phyloP scores from a whole-genome alignment of 257 asterid genomes.

The Primulina tabacum region DNA sequence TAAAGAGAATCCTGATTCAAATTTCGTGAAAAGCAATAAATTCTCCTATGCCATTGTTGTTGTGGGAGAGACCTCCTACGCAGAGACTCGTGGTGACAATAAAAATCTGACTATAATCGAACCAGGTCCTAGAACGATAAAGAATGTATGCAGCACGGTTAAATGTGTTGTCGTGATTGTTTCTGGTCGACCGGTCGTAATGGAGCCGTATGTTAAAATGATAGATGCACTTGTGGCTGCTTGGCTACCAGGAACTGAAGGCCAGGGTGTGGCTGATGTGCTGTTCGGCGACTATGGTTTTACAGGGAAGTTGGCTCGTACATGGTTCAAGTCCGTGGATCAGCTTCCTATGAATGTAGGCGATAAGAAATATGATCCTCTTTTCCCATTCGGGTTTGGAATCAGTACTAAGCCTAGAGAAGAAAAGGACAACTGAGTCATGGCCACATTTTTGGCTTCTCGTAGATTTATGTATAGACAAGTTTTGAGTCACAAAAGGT shows the following conservation, averaged over 20 bases:
- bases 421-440: background rate
- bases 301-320: slow-evolving; percentile 76
- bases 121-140: slow-evolving; percentile 58
- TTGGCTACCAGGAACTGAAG: slow-evolving; percentile 89
- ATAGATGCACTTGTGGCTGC: slow-evolving; percentile 81
- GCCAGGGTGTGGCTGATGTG: slow-evolving; percentile 69
- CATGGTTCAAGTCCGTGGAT: slow-evolving; percentile 71
- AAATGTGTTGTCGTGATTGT: slow-evolving; percentile 64
- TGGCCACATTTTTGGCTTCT: too few relatives aligned
- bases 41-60: slow-evolving; percentile 70
- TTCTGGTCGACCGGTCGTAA: slow-evolving; percentile 79
- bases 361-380: slow-evolving; percentile 70
- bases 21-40: slow-evolving; percentile 40
- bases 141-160: slow-evolving; percentile 51
- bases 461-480: too few relatives aligned
- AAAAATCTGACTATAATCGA: slow-evolving; percentile 48
- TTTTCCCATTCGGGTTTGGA: slow-evolving; percentile 68
- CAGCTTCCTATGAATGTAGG: slow-evolving; percentile 87
- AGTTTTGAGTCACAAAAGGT: background rate
- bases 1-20: slow-evolving; percentile 48
- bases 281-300: slow-evolving; percentile 69
- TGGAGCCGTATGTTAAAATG: slow-evolving; percentile 47
- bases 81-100: slow-evolving; percentile 71
- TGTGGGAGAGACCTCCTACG: slow-evolving; percentile 71
- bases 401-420: slow-evolving; percentile 41